Conservation (phyloP, 495 filamentous ascomycete species). For the Acidiella bohemica region DNA sequence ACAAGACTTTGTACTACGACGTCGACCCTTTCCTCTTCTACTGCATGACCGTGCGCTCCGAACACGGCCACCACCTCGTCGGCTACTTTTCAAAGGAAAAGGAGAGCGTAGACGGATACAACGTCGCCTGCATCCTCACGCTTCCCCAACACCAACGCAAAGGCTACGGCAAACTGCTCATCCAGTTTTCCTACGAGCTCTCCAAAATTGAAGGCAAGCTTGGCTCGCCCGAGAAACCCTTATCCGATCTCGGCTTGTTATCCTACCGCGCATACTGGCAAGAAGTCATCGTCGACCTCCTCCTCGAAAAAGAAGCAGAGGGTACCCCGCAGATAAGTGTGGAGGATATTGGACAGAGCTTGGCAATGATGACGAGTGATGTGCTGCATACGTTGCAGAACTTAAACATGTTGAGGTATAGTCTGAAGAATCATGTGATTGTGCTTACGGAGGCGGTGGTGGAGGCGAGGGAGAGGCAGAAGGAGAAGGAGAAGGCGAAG, state of each 20-base stretch:
- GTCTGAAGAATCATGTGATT: conserved; percentile 87
- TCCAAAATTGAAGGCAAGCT: conserved; percentile 89
- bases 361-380: conserved; percentile 90
- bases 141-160: conserved; percentile 91
- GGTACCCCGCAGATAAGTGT: conserved; percentile 55
- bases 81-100: conserved; percentile 99
- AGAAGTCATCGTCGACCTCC: conserved; percentile 74
- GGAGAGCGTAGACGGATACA: conserved; percentile 89
- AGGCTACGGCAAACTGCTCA: conserved; percentile 82
- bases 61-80: conserved; percentile 79
- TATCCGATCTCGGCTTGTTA: conserved; percentile 82
- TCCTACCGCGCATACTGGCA: conserved; percentile 96
- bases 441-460: conserved; percentile 69
- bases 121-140: conserved; percentile 93
- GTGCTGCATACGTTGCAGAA: conserved; percentile 87
- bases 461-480: conserved; percentile 55
- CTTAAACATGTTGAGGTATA: conserved; percentile 83
- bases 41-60: conserved; percentile 82
- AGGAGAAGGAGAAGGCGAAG: conserved; percentile 46
- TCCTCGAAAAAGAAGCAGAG: conserved; percentile 41
- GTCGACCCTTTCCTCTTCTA: conserved; percentile 98
- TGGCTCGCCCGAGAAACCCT: conserved; percentile 89
- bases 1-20: conserved; percentile 99
- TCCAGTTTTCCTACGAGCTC: conserved; percentile 95
- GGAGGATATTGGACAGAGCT: conserved; percentile 61